These are phyloP conservation scores for Biscogniauxia sp. DNA, from an alignment of 2,329 filamentous ascomycete genomes.

Conservation along the genomic window DNA sequence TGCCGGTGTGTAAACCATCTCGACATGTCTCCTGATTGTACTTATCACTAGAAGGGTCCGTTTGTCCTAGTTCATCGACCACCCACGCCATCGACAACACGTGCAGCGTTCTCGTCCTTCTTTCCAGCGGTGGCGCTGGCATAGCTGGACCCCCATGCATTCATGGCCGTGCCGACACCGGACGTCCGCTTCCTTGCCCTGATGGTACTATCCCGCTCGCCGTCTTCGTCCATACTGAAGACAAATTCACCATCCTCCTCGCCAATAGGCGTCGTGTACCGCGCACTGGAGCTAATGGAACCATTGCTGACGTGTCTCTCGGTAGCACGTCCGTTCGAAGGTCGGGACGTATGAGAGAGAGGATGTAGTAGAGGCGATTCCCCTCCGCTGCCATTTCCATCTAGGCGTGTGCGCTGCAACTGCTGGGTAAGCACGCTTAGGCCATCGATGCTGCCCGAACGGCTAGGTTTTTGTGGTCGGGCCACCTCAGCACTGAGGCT, in stretches of 20 bases:
- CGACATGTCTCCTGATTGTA: conserved; percentile 2
- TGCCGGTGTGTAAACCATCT: conserved; percentile 5
- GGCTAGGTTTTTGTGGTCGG: conserved; percentile 40
- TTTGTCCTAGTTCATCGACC: conserved; percentile 23
- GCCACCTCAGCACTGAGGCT: conserved; percentile 55
- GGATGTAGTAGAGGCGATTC: conserved; percentile 50
- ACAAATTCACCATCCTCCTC: conserved; percentile 64
- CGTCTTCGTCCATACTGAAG: conserved; percentile 64
- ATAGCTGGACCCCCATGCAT: conserved; percentile 34
- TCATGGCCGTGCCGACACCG: conserved; percentile 34
- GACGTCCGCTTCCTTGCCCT: conserved; percentile 49
- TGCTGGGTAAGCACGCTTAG: conserved; percentile 61
- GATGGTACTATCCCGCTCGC: conserved; percentile 47
- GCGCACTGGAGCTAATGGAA: conserved; percentile 56
- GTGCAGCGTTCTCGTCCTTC: conserved; percentile 28
- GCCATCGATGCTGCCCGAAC: conserved; percentile 46
- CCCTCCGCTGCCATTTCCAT: conserved; percentile 37
- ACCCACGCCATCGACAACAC: conserved; percentile 30
- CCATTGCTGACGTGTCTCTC: conserved; percentile 61
- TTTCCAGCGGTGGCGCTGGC: conserved; percentile 30
- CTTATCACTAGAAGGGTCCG: background rate
- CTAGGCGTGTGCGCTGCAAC: conserved; percentile 58
- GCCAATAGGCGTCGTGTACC: conserved; percentile 64
- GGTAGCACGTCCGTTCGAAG: conserved; percentile 41
- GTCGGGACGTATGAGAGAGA: conserved; percentile 40